Conservation (phyloP, 225 moss, liverwort and hornwort species). For the Asterella californica region DNA sequence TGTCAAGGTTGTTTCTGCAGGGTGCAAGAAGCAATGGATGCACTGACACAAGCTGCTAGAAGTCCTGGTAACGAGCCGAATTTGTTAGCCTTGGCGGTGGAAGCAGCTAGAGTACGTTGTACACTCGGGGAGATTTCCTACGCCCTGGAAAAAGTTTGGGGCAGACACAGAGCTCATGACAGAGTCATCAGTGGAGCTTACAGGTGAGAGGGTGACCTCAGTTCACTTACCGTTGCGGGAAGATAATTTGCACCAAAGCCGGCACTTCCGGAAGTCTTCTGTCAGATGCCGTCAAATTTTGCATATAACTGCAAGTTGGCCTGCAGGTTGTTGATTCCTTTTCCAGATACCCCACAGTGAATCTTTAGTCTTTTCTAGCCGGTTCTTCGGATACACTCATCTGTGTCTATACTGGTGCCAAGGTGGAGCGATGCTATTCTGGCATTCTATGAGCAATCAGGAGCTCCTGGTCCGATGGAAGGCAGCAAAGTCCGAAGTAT, state of each 20-base stretch:
- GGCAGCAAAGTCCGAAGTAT: slow-evolving; percentile 8
- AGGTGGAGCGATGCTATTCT: slow-evolving; percentile 14
- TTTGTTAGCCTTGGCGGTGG: slow-evolving; percentile 37
- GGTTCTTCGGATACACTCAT: slow-evolving; percentile 14
- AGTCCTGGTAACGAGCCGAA: slow-evolving; percentile 30
- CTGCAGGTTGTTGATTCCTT: neutral
- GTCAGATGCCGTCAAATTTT: neutral
- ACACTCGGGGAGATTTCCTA: slow-evolving; percentile 43
- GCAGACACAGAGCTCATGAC: slow-evolving; percentile 39
- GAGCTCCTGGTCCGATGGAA: slow-evolving; percentile 9
- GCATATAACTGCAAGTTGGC: neutral
- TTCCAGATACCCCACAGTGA: neutral
- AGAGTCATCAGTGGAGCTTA: slow-evolving; percentile 45
- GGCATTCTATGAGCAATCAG: slow-evolving; percentile 11
- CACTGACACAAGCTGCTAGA: slow-evolving; percentile 36
- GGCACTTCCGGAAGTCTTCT: no score
- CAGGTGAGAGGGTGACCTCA: slow-evolving; percentile 18
- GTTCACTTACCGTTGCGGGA: neutral
- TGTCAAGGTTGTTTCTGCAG: slow-evolving; percentile 6
- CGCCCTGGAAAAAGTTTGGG: slow-evolving; percentile 47
- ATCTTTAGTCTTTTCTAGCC: neutral
- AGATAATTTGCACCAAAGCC: neutral
- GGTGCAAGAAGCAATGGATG: slow-evolving; percentile 37
- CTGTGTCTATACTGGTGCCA: slow-evolving; percentile 13
- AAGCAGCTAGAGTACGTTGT: slow-evolving; percentile 40